Evolutionary conservation across 768 basidiomycete species (phyloP), one percentile per base, ranked within the genome.

Genomic region (Boletus rubescentipes): DNA sequence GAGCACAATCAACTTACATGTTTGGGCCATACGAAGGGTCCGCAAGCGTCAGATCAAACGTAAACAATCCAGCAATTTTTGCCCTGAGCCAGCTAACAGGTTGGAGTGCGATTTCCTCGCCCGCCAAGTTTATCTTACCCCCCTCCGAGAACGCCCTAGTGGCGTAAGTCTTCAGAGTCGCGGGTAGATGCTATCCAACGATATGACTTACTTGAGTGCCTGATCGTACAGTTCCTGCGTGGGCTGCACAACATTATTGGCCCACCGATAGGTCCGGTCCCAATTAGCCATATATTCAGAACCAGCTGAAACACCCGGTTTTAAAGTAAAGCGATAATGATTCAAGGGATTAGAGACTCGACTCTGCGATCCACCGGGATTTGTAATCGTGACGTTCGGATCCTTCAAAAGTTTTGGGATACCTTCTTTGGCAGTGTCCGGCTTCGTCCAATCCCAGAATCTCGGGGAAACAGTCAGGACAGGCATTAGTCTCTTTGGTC

Each of bases 371-470:
- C 50, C 50, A 3, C 46, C 43, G 9, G 54, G 54, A 8, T 36
- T 42, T 2, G 5, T 18, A 9, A 61, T 52, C 10, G 8, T 1
- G 5, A 61, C 21, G 1, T 1, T 11, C 14, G 46, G 1, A 2
- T 51, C 23, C 23, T 57, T 59, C 9, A 29, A 26, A 20, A 61
- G 0, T 15, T 40, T 5, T 1, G 60, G 59, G 23, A 61, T 45
- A 0, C 59, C 59, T 20, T 41, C 49, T 4, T 32, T 0, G 2
- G 50, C 54, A 4, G 54, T 61, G 15, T 41, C 49, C 2, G 0
- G 40, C 29, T n/a, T 39, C 16, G 59, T 57, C 59, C 59, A 61
- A 31, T 61, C 62, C 62, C 62, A 63, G 31, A 54, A 63, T 6
- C 62, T 63, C 1, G 29, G 31, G 5, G 23, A 35, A 38, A 37